These are phyloP conservation scores for Reticulascus tulasneorum DNA, from an alignment of 2,329 filamentous ascomycete species.

Conservation along the genomic window DNA sequence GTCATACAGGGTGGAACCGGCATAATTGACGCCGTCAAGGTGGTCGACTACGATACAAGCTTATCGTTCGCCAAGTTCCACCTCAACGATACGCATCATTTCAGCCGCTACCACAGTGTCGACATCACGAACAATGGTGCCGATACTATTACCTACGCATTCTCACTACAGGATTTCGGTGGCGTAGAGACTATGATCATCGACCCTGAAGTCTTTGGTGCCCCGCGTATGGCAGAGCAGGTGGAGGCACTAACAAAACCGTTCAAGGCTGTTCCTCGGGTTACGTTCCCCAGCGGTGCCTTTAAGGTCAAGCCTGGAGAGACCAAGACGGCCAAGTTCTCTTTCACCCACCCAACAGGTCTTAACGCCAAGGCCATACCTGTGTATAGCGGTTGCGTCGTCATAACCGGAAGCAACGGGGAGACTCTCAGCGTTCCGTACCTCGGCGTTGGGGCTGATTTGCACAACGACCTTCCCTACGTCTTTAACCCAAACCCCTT, in stretches of 20 bases:
- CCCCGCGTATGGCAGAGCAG: too few species aligned
- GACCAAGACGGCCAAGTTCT: constrained; percentile 14
- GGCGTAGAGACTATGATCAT: constrained; percentile 27
- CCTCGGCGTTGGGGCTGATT: constrained; percentile 16
- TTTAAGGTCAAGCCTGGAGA: constrained; percentile 20
- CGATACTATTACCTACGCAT: constrained; percentile 26
- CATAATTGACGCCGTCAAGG: constrained; percentile 36
- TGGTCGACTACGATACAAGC: constrained; percentile 30
- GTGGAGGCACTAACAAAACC: constrained; percentile 1
- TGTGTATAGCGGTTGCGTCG: constrained; percentile 28
- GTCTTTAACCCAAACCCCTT: constrained; percentile 5
- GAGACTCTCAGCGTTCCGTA: constrained; percentile 30
- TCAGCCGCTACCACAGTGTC: constrained; percentile 20
- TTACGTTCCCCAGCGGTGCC: constrained; percentile 1
- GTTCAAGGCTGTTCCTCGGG: constrained; percentile 2
- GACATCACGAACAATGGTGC: constrained; percentile 30
- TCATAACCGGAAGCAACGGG: constrained; percentile 25
- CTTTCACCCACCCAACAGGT: constrained; percentile 21
- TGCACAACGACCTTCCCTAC: constrained; percentile 5
- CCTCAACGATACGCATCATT: constrained; percentile 39
- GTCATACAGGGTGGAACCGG: constrained; percentile 31
- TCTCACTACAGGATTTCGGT: constrained; percentile 21
- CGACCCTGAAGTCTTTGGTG: too few species aligned
- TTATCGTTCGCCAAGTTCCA: constrained; percentile 32
- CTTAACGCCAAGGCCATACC: constrained; percentile 21